Evolutionary conservation across 2,329 filamentous ascomycete genomes (phyloP), one percentile per base, ranked within the genome.

Genomic region (Fusarium subtropicale): DNA sequence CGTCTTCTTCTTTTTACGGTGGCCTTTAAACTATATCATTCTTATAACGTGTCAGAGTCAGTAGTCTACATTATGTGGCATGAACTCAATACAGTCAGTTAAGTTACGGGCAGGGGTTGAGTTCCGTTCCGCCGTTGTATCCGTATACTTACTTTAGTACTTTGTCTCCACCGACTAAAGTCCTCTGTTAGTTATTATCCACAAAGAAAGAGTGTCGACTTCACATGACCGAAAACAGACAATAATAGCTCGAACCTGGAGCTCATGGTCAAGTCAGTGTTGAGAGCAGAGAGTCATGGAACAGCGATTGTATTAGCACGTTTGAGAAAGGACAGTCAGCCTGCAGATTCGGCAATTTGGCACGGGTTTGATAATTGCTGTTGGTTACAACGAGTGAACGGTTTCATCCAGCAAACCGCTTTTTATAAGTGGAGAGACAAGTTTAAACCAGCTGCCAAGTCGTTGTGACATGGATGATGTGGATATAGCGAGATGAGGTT

Each of bases 401-500:
- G 44, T 50, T 39, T 36, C 38, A 39, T 34, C 28, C 34, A 46
- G 22, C 13, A 41, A 55, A 33, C 24, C 20, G 12, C 57, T 20
- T 30, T 41, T 7, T 50, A n/a, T 33, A 36, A 44, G 62, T 66
- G 57, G 64, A 58, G 31, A 56, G 42, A 45, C n/a, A 33, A 47
- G 51, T 33, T 51, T 10, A 20, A 44, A 30, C 30, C 33, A 30
- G 41, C 44, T 57, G 66, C 61, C 66, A 69, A 69, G 61, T 20
- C 53, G 45, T 52, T 42, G 30, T 38, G 47, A 38, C 61, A 62
- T 55, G 56, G 52, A 33, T 47, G 31, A 20, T 28, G 44, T 46
- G 56, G 42, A 41, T 53, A 47, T 39, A 45, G 34, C 44, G 65
- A 69, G 56, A 69, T 66, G 65, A 66, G 42, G 39, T 58, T 66